phyloP scores from a whole-genome alignment of 106 monocot genomes.

The Dioscorea alata region DNA sequence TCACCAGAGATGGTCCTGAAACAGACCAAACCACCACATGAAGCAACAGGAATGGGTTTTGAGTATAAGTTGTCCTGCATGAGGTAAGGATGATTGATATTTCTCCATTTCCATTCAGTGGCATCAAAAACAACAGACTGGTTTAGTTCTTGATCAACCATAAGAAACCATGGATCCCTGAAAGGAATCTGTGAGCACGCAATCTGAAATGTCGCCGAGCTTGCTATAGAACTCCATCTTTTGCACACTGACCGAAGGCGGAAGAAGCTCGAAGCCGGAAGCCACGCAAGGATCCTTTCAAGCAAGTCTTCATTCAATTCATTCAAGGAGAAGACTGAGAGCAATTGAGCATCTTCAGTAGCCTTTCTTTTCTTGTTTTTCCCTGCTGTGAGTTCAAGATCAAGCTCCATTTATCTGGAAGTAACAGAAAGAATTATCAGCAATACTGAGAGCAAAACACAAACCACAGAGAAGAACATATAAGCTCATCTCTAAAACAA shows the following conservation, averaged over 20 bases:
- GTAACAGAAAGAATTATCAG: not conserved
- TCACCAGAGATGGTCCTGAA: constrained; percentile 27
- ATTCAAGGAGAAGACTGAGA: constrained; percentile 25
- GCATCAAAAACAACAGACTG: constrained; percentile 45
- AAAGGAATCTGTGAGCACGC: constrained; percentile 55
- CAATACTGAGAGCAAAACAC: not conserved
- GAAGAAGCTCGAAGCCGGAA: constrained; percentile 72
- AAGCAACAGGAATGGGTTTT: constrained; percentile 51
- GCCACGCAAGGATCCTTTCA: constrained; percentile 60
- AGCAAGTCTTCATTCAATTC: constrained; percentile 78
- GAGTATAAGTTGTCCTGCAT: constrained; percentile 4
- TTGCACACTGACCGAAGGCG: constrained; percentile 74
- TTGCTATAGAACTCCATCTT: constrained; percentile 44
- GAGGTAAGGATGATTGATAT: constrained; percentile 17
- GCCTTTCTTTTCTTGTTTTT: constrained; percentile 46
- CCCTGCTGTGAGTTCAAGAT: not conserved
- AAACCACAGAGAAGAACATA: not conserved
- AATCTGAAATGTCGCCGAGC: constrained; percentile 47
- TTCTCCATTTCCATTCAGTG: constrained; percentile 52
- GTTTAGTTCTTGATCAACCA: constrained; percentile 46
- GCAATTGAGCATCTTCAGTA: constrained; percentile 11
- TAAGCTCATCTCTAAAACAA: not conserved
- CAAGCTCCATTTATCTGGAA: constrained; percentile 15
- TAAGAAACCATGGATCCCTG: constrained; percentile 73
- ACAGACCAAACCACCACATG: constrained; percentile 63